Conservation (phyloP, 805 yeast genomes). For the Metschnikowia lachancei region DNA sequence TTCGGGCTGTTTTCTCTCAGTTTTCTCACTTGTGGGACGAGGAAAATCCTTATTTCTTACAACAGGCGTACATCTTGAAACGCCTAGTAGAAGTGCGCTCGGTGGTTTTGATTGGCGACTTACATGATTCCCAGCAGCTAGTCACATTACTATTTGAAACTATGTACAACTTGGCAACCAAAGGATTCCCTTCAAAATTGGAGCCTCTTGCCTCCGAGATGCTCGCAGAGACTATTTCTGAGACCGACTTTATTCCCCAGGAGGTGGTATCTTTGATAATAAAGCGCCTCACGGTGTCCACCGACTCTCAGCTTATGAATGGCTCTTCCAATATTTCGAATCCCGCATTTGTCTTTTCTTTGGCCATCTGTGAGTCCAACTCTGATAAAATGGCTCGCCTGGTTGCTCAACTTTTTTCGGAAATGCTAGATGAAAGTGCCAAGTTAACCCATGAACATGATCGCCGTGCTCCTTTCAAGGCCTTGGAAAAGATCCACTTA, state of each 20-base stretch:
- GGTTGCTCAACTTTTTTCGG: conserved; percentile 77
- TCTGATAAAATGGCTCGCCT: conserved; percentile 72
- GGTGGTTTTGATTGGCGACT: conserved; percentile 69
- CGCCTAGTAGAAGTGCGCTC: conserved; percentile 73
- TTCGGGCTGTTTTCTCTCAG: conserved; percentile 63
- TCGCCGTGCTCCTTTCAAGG: conserved; percentile 30
- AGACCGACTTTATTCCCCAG: conserved; percentile 61
- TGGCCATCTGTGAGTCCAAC: conserved; percentile 66
- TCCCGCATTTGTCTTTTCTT: conserved; percentile 64
- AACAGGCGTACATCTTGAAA: conserved; percentile 63
- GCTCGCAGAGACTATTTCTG: conserved; percentile 71
- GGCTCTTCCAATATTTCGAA: conserved; percentile 36
- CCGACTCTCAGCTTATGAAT: conserved; percentile 32
- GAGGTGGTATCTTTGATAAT: conserved; percentile 60
- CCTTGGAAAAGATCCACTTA: conserved; percentile 59
- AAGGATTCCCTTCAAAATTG: conserved; percentile 48
- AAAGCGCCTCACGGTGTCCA: conserved; percentile 42
- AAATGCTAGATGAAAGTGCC: conserved; percentile 56
- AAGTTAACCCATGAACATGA: conserved; percentile 13
- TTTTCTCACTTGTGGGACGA: conserved; percentile 53
- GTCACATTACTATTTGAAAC: conserved; percentile 55
- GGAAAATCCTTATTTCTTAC: conserved; percentile 59
- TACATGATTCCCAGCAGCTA: conserved; percentile 58
- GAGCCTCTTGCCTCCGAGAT: conserved; percentile 67
- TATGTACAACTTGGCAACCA: conserved; percentile 53